Percentiles rank a stretch among this genome's conserved stretches.
phyloP scores from a whole-genome alignment of 2,329 filamentous ascomycete genomes.

The Colletotrichum tamarilloi region DNA sequence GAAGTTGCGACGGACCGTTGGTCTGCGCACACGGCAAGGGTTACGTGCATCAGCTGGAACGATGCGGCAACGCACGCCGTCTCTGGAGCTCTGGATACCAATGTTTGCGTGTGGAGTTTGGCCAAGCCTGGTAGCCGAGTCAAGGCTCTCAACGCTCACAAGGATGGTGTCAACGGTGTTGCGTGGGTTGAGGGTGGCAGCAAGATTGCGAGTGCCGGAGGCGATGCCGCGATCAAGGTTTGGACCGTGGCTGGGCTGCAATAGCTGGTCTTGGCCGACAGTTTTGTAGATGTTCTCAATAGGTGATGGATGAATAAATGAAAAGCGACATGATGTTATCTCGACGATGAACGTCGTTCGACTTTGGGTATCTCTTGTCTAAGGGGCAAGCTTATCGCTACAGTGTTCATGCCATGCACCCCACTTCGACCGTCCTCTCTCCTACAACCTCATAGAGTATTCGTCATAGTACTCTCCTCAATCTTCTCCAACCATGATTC shows the following conservation, averaged over 20 bases:
- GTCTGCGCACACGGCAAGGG: constrained; percentile 70
- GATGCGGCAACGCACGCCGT: constrained; percentile 79
- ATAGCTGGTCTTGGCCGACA: constrained; percentile 40
- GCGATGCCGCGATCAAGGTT: constrained; percentile 90
- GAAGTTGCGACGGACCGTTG: constrained; percentile 81
- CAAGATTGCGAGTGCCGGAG: constrained; percentile 82
- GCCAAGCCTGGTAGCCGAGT: constrained; percentile 84
- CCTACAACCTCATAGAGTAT: background rate
- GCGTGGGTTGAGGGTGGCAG: constrained; percentile 75
- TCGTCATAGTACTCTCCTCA: background rate
- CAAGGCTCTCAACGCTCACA: constrained; percentile 89
- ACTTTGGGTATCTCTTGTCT: constrained; percentile 18
- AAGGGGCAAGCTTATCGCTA: constrained; percentile 1
- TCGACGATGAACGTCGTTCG: constrained; percentile 15
- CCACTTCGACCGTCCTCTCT: background rate
- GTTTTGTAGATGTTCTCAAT: constrained; percentile 3
- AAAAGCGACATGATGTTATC: constrained; percentile 25
- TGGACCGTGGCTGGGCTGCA: constrained; percentile 76
- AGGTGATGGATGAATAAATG: constrained; percentile 20
- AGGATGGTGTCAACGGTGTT: constrained; percentile 93
- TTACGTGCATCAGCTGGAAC: constrained; percentile 79
- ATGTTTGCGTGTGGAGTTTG: constrained; percentile 92
- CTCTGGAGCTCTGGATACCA: constrained; percentile 89
- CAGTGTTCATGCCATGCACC: background rate
- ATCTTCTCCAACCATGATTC: background rate